These are phyloP conservation scores for Tremellales sp. DNA, from an alignment of 1,284 basidiomycete genomes.

Conservation along the genomic window DNA sequence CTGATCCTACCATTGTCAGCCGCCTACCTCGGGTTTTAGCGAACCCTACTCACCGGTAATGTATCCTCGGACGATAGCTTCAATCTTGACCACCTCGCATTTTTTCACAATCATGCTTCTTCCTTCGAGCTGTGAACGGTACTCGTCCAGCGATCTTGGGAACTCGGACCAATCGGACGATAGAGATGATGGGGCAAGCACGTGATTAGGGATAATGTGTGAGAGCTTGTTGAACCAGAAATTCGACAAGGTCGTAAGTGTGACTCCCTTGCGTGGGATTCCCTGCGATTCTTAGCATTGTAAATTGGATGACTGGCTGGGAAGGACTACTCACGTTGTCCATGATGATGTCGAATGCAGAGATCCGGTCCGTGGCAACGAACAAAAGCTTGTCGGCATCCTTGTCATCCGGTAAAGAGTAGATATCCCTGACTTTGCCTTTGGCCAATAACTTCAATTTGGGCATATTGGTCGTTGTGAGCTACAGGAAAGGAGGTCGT, in stretches of 20 bases:
- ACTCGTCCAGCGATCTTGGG: constrained; percentile 59
- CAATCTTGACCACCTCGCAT: constrained; percentile 87
- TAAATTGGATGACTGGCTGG: not conserved
- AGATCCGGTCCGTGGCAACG: constrained; percentile 92
- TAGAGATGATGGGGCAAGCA: constrained; percentile 59
- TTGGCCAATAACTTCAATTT: constrained; percentile 63
- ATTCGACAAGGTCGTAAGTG: constrained; percentile 82
- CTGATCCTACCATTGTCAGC: constrained; percentile 65
- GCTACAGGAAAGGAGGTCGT: constrained; percentile 11
- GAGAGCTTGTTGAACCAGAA: constrained; percentile 91
- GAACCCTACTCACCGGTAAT: constrained; percentile 65
- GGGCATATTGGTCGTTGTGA: constrained; percentile 49
- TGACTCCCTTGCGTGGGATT: constrained; percentile 87
- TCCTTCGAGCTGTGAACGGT: constrained; percentile 65
- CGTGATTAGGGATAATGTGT: constrained; percentile 78
- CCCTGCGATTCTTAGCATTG: constrained; percentile 59
- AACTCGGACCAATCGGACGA: constrained; percentile 63
- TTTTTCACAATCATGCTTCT: constrained; percentile 87
- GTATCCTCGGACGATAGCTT: constrained; percentile 96
- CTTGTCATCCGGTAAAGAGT: constrained; percentile 60
- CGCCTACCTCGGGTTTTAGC: not conserved
- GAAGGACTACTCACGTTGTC: constrained; percentile 63
- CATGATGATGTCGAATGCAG: constrained; percentile 93
- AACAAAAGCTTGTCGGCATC: constrained; percentile 68
- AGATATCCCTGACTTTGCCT: constrained; percentile 93